Conservation (phyloP, 768 basidiomycete genomes). For the Calocybe cyanea region DNA sequence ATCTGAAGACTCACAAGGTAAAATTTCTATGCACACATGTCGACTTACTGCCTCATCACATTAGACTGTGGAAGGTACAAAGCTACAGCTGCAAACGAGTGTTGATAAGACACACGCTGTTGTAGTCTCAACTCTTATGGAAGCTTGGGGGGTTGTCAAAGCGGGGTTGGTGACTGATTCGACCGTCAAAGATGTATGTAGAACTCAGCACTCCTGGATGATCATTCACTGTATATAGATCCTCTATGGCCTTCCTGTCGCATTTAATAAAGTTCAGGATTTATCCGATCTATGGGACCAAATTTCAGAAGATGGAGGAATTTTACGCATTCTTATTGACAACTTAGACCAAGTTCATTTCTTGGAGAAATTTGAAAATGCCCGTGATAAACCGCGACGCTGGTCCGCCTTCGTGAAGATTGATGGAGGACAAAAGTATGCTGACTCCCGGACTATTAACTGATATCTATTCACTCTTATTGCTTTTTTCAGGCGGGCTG, state of each 20-base stretch:
- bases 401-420: slow-evolving; percentile 86
- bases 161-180: slow-evolving; percentile 68
- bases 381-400: slow-evolving; percentile 31
- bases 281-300: slow-evolving; percentile 57
- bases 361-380: slow-evolving; percentile 56
- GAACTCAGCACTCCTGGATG: background rate
- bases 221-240: slow-evolving; percentile 41
- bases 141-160: slow-evolving; percentile 71
- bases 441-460: background rate
- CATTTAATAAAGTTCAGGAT: slow-evolving; percentile 68
- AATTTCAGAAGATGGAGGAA: slow-evolving; percentile 50
- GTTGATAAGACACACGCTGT: slow-evolving; percentile 56
- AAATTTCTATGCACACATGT: too few species aligned
- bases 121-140: slow-evolving; percentile 79
- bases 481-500: slow-evolving; percentile 57
- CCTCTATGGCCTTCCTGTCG: slow-evolving; percentile 75
- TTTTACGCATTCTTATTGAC: slow-evolving; percentile 69
- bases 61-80: slow-evolving; percentile 73
- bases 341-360: slow-evolving; percentile 67
- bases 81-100: slow-evolving; percentile 59
- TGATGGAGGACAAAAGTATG: slow-evolving; percentile 75
- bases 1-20: slow-evolving; percentile 85
- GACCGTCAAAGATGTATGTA: slow-evolving; percentile 71
- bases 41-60: background rate
- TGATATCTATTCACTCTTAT: slow-evolving; percentile 14